phyloP scores from a whole-genome alignment of 805 yeast species.

The Nakazawaea molendinolei region DNA sequence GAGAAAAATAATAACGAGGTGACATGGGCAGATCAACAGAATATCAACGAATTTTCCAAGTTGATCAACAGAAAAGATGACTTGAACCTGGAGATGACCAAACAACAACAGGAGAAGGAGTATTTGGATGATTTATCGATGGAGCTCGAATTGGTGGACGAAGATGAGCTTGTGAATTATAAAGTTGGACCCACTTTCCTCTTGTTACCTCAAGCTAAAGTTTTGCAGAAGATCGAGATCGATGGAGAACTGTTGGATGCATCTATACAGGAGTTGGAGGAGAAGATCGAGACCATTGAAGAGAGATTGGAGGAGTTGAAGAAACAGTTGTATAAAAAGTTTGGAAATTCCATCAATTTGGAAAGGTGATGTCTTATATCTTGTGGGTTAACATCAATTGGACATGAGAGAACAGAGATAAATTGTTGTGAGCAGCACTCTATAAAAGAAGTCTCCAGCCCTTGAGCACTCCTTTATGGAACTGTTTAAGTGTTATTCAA shows the following conservation, averaged over 20 bases:
- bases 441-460: too few relatives aligned
- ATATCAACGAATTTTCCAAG: slow-evolving; percentile 83
- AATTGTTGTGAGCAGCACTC: too few relatives aligned
- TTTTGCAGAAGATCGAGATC: slow-evolving; percentile 58
- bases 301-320: slow-evolving; percentile 56
- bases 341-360: slow-evolving; percentile 82
- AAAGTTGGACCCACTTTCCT: slow-evolving; percentile 79
- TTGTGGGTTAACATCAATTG: too few relatives aligned
- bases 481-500: too few relatives aligned
- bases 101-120: slow-evolving; percentile 66
- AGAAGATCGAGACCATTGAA: slow-evolving; percentile 44
- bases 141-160: slow-evolving; percentile 83
- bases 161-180: slow-evolving; percentile 65
- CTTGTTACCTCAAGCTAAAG: slow-evolving; percentile 59
- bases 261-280: slow-evolving; percentile 39
- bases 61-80: slow-evolving; percentile 66
- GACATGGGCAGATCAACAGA: slow-evolving; percentile 79
- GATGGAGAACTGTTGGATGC: slow-evolving; percentile 49
- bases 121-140: slow-evolving; percentile 78
- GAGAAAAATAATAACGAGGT: slow-evolving; percentile 54
- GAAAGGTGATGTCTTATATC: slow-evolving; percentile 61
- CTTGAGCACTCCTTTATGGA: too few relatives aligned
- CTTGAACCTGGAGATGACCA: slow-evolving; percentile 39
- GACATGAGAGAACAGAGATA: too few relatives aligned
- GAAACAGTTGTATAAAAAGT: slow-evolving; percentile 73